Conservation (phyloP, 805 yeast species). For the Kazachstania bromeliacearum region DNA sequence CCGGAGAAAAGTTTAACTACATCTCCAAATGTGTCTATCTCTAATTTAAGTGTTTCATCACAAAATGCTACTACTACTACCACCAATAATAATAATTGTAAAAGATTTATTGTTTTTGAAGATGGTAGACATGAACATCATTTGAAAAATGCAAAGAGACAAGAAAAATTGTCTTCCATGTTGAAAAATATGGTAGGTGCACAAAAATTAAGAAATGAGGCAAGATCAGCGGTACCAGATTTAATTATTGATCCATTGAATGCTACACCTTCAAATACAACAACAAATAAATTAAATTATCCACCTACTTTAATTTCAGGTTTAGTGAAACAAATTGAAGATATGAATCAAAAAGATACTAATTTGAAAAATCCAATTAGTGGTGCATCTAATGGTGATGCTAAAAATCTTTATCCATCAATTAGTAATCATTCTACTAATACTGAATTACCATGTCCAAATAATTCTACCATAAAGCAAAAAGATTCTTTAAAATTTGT, state of each 20-base stretch:
- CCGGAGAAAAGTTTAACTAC: neutral
- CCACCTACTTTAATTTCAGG: constrained; percentile 72
- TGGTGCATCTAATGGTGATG: constrained; percentile 26
- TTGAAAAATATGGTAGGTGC: constrained; percentile 69
- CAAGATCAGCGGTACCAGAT: constrained; percentile 66
- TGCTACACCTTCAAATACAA: constrained; percentile 2
- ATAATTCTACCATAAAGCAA: neutral
- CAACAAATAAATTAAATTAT: constrained; percentile 12
- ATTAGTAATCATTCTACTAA: neutral
- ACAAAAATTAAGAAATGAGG: constrained; percentile 58
- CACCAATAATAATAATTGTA: neutral
- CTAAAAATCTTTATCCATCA: constrained; percentile 5
- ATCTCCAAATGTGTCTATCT: neutral
- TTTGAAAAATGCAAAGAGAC: constrained; percentile 64
- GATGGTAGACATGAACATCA: constrained; percentile 78
- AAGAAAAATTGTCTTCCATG: constrained; percentile 68
- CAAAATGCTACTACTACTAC: neutral
- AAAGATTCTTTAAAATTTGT: constrained; percentile 36
- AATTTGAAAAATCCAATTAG: constrained; percentile 11
- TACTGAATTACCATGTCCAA: neutral
- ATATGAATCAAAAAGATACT: neutral
- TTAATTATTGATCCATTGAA: constrained; percentile 38
- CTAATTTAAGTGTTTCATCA: neutral
- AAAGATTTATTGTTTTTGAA: constrained; percentile 45
- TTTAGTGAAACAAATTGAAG: constrained; percentile 46